A percentile compares a stretch with the other conserved stretches of the same genome.
Evolutionary conservation across 495 filamentous ascomycete species (phyloP).

Genomic region (Parachaetomium inaequale): DNA sequence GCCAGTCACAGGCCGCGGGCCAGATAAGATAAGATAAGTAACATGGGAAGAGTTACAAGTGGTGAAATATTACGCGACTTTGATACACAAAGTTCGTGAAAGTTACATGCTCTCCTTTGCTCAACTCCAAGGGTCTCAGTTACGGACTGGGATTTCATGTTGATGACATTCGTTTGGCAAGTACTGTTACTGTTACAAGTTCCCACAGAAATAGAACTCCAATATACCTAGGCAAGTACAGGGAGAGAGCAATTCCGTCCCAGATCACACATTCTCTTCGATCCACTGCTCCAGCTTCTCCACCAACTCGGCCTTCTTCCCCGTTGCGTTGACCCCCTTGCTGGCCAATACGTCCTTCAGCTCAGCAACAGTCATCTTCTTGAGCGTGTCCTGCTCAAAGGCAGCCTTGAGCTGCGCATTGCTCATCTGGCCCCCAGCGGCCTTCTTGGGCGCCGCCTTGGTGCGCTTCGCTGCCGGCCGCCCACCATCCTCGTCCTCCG

Average conservation of each 20-base stretch:
- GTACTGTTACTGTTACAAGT: too few relatives aligned
- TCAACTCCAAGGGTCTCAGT: too few relatives aligned
- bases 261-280: constrained; percentile 48
- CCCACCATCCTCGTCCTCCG: constrained; percentile 36
- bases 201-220: too few relatives aligned
- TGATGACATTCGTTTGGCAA: too few relatives aligned
- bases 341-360: constrained; percentile 64
- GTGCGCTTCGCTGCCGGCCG: constrained; percentile 41
- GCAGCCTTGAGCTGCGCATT: constrained; percentile 57
- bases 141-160: too few relatives aligned
- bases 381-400: constrained; percentile 57
- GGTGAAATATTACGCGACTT: too few relatives aligned
- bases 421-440: constrained; percentile 36
- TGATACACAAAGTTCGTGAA: too few relatives aligned
- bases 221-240: neutral
- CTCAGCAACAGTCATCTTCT: constrained; percentile 67
- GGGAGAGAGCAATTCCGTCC: neutral
- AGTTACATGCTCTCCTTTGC: too few relatives aligned
- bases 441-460: constrained; percentile 32
- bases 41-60: too few relatives aligned
- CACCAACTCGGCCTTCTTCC: constrained; percentile 77
- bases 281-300: constrained; percentile 75
- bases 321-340: constrained; percentile 58
- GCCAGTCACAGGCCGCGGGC: neutral
- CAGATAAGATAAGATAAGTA: too few relatives aligned